Percentiles rank a stretch among this genome's conserved stretches.
phyloP scores from a whole-genome alignment of 495 filamentous ascomycete species.

The Astrocystis sublimbata region DNA sequence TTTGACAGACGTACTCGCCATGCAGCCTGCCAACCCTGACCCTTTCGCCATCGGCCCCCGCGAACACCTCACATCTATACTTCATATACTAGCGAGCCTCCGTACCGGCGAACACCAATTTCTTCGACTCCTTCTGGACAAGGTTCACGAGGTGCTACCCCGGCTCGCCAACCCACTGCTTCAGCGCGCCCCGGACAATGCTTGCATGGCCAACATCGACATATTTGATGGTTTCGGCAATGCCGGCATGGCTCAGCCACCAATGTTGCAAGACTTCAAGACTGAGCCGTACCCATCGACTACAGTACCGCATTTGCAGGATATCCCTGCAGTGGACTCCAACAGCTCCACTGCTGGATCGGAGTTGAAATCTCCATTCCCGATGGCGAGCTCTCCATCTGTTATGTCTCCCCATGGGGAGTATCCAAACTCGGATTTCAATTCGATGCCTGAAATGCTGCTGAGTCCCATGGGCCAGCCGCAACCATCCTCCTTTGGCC shows the following conservation, averaged over 20 bases:
- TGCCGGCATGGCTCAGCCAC: constrained; percentile 48
- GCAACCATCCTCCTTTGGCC: constrained; percentile 31
- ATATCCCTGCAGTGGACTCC: constrained; percentile 39
- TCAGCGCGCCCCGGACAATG: constrained; percentile 51
- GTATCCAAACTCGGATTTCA: constrained; percentile 40
- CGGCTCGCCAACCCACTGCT: constrained; percentile 57
- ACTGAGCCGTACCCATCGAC: constrained; percentile 32
- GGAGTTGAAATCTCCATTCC: constrained; percentile 50
- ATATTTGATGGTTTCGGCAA: constrained; percentile 60
- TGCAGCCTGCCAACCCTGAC: constrained; percentile 58
- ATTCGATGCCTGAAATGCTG: constrained; percentile 45
- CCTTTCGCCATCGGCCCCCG: constrained; percentile 66
- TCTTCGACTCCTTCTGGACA: constrained; percentile 68
- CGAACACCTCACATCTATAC: constrained; percentile 70
- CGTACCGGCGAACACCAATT: constrained; percentile 71
- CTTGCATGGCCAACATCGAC: constrained; percentile 49
- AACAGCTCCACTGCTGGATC: constrained; percentile 38
- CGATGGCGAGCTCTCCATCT: constrained; percentile 39
- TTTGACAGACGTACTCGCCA: constrained; percentile 70
- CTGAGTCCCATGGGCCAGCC: constrained; percentile 48
- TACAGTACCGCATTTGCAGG: constrained; percentile 42
- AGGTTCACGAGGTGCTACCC: constrained; percentile 67
- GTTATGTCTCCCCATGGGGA: constrained; percentile 50
- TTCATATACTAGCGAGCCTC: constrained; percentile 64
- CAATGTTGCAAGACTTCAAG: constrained; percentile 36